Conservation (phyloP, 2,329 filamentous ascomycete species). For the Sphaerulina musiva region DNA sequence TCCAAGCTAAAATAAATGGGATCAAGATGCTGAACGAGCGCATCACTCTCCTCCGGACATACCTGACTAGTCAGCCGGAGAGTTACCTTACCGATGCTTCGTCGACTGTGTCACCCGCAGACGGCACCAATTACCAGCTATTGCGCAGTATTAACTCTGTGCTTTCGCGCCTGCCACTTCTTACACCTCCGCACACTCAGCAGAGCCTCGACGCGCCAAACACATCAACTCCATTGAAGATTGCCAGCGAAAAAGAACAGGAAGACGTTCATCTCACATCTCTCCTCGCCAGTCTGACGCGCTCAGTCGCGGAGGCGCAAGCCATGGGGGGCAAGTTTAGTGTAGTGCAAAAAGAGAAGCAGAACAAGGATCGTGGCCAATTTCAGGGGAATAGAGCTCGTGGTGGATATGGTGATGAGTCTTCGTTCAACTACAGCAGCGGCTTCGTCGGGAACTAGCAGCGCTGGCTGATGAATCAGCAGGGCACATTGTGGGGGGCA, state of each 20-base stretch:
- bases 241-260: constrained; percentile 59
- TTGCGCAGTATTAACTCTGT: constrained; percentile 85
- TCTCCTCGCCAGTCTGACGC: constrained; percentile 67
- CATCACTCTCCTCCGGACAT: constrained; percentile 53
- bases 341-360: constrained; percentile 38
- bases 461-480: neutral
- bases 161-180: constrained; percentile 72
- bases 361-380: constrained; percentile 28
- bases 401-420: constrained; percentile 19
- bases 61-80: constrained; percentile 65
- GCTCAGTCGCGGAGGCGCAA: constrained; percentile 63
- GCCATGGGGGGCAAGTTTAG: constrained; percentile 69
- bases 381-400: constrained; percentile 12
- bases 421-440: constrained; percentile 17
- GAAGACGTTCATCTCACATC: constrained; percentile 78
- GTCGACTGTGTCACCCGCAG: constrained; percentile 31
- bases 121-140: constrained; percentile 56
- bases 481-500: neutral
- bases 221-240: constrained; percentile 41
- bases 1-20: constrained; percentile 85
- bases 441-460: constrained; percentile 15
- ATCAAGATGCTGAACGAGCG: constrained; percentile 78
- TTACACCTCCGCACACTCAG: constrained; percentile 63
- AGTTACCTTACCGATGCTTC: constrained; percentile 52
- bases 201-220: constrained; percentile 50